These are phyloP conservation scores for Artemisia tridentata DNA, from an alignment of 129 eudicot genomes.

Conservation along the genomic window DNA sequence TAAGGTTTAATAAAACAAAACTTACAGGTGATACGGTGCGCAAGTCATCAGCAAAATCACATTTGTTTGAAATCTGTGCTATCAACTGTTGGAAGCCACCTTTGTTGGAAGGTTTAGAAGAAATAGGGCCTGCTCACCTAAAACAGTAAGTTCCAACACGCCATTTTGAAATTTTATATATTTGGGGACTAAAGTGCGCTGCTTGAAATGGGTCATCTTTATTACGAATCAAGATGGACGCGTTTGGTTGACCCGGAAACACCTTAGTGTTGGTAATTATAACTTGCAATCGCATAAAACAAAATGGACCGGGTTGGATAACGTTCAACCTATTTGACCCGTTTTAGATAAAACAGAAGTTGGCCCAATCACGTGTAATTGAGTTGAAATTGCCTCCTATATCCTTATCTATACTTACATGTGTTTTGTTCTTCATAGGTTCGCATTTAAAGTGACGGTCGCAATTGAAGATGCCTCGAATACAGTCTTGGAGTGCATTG, in stretches of 20 bases:
- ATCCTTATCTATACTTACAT: neutral
- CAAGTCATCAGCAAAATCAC: slow-evolving; percentile 60
- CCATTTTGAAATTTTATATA: neutral
- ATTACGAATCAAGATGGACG: neutral
- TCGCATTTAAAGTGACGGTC: slow-evolving; percentile 55
- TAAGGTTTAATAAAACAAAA: slow-evolving; percentile 8
- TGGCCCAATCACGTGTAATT: neutral
- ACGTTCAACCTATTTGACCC: neutral
- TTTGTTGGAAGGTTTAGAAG: slow-evolving; percentile 57
- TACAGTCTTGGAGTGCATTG: slow-evolving; percentile 45
- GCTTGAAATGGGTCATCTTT: neutral
- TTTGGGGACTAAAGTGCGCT: neutral
- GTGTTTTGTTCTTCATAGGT: slow-evolving; percentile 36
- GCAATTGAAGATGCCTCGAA: slow-evolving; percentile 45
- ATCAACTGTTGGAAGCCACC: slow-evolving; percentile 85
- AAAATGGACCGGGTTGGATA: neutral
- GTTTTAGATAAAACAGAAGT: neutral
- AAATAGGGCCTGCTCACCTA: slow-evolving; percentile 77
- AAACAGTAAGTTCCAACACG: slow-evolving; percentile 50
- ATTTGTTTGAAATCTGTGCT: slow-evolving; percentile 65
- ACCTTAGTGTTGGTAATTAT: neutral
- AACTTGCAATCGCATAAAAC: no score
- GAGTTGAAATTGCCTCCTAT: neutral
- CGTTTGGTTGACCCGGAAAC: neutral
- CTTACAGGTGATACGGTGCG: slow-evolving; percentile 40